Evolutionary conservation across 164 flowering plant genomes (phyloP).

Genomic region (Sedum album): DNA sequence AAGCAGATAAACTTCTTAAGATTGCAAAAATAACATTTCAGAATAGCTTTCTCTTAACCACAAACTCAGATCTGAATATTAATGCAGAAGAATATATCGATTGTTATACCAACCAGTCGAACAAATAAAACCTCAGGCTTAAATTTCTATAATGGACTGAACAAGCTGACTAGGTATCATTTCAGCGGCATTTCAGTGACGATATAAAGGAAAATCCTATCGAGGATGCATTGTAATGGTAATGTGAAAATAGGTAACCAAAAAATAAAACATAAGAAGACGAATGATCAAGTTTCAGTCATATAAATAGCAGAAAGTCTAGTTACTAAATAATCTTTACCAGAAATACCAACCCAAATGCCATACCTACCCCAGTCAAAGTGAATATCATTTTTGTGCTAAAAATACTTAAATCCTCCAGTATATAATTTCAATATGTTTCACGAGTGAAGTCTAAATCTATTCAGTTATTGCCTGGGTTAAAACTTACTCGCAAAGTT

Average conservation of each 20-base stretch:
- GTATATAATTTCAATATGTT: background rate
- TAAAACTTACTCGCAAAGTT: constrained; percentile 10
- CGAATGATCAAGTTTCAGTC: background rate
- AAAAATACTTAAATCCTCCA: background rate
- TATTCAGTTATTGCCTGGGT: background rate
- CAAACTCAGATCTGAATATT: background rate
- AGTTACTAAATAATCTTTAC: background rate
- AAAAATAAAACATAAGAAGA: background rate
- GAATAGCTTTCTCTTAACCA: background rate
- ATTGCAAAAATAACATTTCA: background rate
- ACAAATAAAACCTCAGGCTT: background rate
- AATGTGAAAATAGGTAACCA: background rate
- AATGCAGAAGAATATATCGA: background rate
- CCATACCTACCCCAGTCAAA: background rate
- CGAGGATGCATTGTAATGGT: background rate
- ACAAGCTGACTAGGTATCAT: background rate
- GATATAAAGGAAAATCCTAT: background rate
- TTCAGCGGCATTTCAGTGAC: background rate
- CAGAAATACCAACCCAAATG: background rate
- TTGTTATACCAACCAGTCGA: background rate
- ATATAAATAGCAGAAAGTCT: background rate
- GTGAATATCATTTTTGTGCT: background rate
- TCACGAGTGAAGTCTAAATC: background rate
- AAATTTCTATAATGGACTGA: background rate
- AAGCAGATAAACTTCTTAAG: background rate